A percentile compares a stretch with the other conserved stretches of the same genome.
Evolutionary conservation across 2,329 filamentous ascomycete genomes (phyloP).

Genomic region (Acephala macrosclerotiorum): DNA sequence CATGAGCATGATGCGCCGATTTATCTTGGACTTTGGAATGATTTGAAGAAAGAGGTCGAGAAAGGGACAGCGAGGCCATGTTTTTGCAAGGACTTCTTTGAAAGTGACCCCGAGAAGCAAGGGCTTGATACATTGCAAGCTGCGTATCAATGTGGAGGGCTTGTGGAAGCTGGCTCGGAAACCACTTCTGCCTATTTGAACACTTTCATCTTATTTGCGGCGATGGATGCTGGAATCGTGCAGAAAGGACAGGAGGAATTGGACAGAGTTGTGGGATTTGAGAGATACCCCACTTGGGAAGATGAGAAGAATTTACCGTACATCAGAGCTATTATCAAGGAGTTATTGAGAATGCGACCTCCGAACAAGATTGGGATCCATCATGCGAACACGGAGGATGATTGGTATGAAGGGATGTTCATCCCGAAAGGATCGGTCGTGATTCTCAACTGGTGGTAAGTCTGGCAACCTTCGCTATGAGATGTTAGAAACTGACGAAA

Average conservation of each 20-base stretch:
- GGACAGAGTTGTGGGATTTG: slow-evolving; percentile 55
- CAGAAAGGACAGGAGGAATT: slow-evolving; percentile 50
- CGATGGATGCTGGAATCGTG: slow-evolving; percentile 30
- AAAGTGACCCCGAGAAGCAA: slow-evolving; percentile 25
- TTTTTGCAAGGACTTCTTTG: slow-evolving; percentile 28
- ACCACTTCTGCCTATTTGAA: slow-evolving; percentile 45
- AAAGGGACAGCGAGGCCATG: slow-evolving; percentile 23
- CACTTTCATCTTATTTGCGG: slow-evolving; percentile 39
- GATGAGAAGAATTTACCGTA: slow-evolving; percentile 54
- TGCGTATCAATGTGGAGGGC: slow-evolving; percentile 42
- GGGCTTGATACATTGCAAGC: slow-evolving; percentile 37
- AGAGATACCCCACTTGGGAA: slow-evolving; percentile 54
- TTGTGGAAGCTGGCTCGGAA: slow-evolving; percentile 48
- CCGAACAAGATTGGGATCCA: slow-evolving; percentile 59
- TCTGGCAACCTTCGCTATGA: neutral
- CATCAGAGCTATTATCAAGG: slow-evolving; percentile 55
- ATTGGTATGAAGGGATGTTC: slow-evolving; percentile 54
- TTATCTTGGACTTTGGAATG: slow-evolving; percentile 22
- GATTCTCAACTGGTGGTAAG: slow-evolving; percentile 32
- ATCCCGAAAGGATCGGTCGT: slow-evolving; percentile 47
- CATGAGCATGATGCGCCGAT: slow-evolving; percentile 27
- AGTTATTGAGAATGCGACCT: slow-evolving; percentile 53
- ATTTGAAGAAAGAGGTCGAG: slow-evolving; percentile 26
- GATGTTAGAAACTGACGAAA: neutral
- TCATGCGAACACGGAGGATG: slow-evolving; percentile 60